phyloP scores from a whole-genome alignment of 2,329 filamentous ascomycete species.

The Paecilomyces dactylethromorphus region DNA sequence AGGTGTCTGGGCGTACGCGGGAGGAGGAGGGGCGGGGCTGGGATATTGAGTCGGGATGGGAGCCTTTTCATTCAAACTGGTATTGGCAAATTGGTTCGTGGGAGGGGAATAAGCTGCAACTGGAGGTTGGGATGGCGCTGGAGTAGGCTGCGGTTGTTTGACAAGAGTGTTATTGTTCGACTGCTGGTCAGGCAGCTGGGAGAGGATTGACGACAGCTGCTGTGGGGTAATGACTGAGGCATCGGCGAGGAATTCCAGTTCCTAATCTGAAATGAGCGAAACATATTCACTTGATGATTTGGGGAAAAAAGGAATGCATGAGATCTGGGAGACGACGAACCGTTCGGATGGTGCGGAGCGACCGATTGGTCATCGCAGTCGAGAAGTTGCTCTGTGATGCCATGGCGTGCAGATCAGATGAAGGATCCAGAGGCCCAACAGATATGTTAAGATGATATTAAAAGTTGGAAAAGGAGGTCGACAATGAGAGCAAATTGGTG shows the following conservation, averaged over 20 bases:
- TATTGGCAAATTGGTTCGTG: slow-evolving; percentile 30
- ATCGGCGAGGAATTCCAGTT: slow-evolving; percentile 84
- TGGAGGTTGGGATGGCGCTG: slow-evolving; percentile 19
- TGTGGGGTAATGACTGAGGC: slow-evolving; percentile 69
- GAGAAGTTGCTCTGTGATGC: slow-evolving; percentile 26
- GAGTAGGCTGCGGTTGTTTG: slow-evolving; percentile 16
- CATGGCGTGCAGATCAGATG: slow-evolving; percentile 15
- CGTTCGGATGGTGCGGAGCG: slow-evolving; percentile 79
- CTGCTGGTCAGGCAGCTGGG: slow-evolving; percentile 58
- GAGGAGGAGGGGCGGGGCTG: slow-evolving; percentile 43
- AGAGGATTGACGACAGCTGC: slow-evolving; percentile 67
- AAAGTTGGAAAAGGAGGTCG: background rate
- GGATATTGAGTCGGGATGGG: slow-evolving; percentile 34
- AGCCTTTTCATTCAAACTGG: slow-evolving; percentile 36
- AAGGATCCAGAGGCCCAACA: background rate
- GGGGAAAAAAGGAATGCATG: slow-evolving; percentile 6
- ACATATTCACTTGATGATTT: slow-evolving; percentile 5
- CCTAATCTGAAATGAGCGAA: slow-evolving; percentile 46
- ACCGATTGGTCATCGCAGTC: slow-evolving; percentile 67
- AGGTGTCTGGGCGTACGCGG: slow-evolving; percentile 44
- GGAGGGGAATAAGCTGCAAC: slow-evolving; percentile 31
- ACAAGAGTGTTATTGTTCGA: slow-evolving; percentile 22
- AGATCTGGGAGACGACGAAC: slow-evolving; percentile 42
- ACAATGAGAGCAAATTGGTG: background rate
- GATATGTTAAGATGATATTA: background rate